These are phyloP conservation scores for Sarocladium oryzae DNA, from an alignment of 2,329 filamentous ascomycete species.

Conservation along the genomic window DNA sequence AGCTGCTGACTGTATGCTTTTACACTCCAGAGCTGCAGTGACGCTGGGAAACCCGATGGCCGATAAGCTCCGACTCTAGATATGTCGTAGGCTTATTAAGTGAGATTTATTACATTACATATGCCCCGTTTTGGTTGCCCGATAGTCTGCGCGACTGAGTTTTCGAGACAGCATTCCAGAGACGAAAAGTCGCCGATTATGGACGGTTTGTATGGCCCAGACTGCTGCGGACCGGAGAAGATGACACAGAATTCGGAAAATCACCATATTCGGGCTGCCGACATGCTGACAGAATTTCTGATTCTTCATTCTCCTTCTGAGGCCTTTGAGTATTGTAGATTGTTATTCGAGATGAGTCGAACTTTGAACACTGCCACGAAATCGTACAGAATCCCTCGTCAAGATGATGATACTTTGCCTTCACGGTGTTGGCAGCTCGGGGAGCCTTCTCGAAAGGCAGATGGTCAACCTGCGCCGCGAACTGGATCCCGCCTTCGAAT, in stretches of 20 bases:
- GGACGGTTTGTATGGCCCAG: too few relatives aligned
- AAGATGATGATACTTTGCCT: constrained; percentile 9
- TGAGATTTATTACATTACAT: too few relatives aligned
- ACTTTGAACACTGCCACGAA: background rate
- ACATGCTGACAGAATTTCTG: background rate
- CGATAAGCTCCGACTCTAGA: background rate
- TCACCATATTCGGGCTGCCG: background rate
- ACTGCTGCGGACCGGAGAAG: too few relatives aligned
- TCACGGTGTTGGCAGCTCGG: constrained; percentile 10
- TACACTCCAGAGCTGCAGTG: too few relatives aligned
- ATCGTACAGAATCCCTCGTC: background rate
- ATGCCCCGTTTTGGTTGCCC: too few relatives aligned
- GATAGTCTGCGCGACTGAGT: too few relatives aligned
- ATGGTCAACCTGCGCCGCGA: constrained; percentile 2
- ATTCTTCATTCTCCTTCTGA: too few relatives aligned
- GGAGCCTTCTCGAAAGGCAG: constrained; percentile 2
- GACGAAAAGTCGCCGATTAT: too few relatives aligned
- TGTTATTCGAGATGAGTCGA: too few relatives aligned
- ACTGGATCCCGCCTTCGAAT: constrained; percentile 8
- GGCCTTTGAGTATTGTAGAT: background rate
- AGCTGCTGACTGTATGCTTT: too few relatives aligned
- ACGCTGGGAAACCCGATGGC: background rate
- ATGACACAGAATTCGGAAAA: background rate
- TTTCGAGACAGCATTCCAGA: too few relatives aligned
- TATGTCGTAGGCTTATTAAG: too few relatives aligned